A percentile compares a stretch with the other conserved stretches of the same genome.
phyloP scores from a whole-genome alignment of 257 asterid species.

The Linderniella brevidens region DNA sequence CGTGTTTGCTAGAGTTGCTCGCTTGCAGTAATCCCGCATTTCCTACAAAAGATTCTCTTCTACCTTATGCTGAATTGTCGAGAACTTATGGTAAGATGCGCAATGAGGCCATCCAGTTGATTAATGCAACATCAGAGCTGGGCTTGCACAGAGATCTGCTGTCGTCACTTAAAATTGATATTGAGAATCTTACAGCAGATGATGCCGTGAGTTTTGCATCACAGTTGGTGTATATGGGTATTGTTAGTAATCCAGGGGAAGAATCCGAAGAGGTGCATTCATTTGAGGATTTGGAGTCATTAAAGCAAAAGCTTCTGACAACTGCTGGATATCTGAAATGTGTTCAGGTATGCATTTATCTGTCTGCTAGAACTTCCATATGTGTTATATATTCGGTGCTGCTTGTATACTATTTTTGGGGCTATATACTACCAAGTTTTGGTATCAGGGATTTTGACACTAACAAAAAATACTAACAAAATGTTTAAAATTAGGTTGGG shows the following conservation, averaged over 20 bases:
- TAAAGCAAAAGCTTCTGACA: slow-evolving; percentile 72
- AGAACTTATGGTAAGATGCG: slow-evolving; percentile 91
- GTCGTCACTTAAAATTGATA: slow-evolving; percentile 33
- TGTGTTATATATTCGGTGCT: not conserved
- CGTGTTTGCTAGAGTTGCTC: slow-evolving; percentile 54
- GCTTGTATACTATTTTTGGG: too few relatives aligned
- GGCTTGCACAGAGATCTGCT: slow-evolving; percentile 45
- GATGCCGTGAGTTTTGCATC: slow-evolving; percentile 76
- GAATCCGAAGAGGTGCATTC: slow-evolving; percentile 40
- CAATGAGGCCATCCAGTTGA: slow-evolving; percentile 73
- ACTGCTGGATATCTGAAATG: slow-evolving; percentile 96
- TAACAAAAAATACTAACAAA: too few relatives aligned
- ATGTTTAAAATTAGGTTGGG: too few relatives aligned
- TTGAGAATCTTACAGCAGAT: slow-evolving; percentile 64
- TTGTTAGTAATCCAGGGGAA: slow-evolving; percentile 20
- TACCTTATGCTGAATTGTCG: slow-evolving; percentile 86
- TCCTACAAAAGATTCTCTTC: slow-evolving; percentile 72
- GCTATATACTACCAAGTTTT: too few relatives aligned
- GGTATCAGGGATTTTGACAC: too few relatives aligned
- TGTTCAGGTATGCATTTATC: slow-evolving; percentile 59
- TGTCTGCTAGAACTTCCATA: not conserved
- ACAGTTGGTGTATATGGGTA: slow-evolving; percentile 32
- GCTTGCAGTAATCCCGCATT: slow-evolving; percentile 84
- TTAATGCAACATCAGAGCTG: slow-evolving; percentile 43
- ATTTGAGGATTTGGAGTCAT: slow-evolving; percentile 71